Percentiles rank a stretch among this genome's conserved stretches.
Evolutionary conservation across 2,329 filamentous ascomycete genomes (phyloP).

Genomic region (Fusarium avenaceum): DNA sequence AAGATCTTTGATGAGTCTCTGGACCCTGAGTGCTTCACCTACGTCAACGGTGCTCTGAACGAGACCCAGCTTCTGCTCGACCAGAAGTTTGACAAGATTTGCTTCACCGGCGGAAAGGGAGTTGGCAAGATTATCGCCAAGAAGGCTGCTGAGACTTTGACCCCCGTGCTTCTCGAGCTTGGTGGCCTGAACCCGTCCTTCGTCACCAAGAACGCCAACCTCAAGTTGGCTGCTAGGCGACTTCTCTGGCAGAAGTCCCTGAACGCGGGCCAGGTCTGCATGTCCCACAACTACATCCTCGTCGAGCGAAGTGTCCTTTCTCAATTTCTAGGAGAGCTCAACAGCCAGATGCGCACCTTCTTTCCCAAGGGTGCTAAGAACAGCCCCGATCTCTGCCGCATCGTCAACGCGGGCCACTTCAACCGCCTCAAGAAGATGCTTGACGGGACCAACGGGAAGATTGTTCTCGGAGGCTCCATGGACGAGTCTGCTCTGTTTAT

Average conservation of each 20-base stretch:
- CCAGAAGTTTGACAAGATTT: conserved; percentile 97
- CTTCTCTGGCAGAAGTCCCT: conserved; percentile 90
- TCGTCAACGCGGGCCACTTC: conserved; percentile 86
- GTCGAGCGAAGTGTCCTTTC: conserved; percentile 81
- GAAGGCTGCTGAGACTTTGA: conserved; percentile 90
- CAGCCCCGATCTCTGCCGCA: conserved; percentile 83
- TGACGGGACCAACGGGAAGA: conserved; percentile 84
- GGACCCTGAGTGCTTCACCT: conserved; percentile 80
- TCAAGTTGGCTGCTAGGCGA: conserved; percentile 83
- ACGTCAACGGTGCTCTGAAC: conserved; percentile 83
- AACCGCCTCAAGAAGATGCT: conserved; percentile 89
- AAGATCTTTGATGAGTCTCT: conserved; percentile 82
- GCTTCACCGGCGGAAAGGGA: conserved; percentile 86
- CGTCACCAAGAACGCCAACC: conserved; percentile 84
- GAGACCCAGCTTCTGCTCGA: conserved; percentile 87
- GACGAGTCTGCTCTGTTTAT: conserved; percentile 87
- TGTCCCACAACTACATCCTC: conserved; percentile 92
- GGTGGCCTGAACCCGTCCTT: conserved; percentile 94
- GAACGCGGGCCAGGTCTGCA: conserved; percentile 91
- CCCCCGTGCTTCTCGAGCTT: conserved; percentile 89
- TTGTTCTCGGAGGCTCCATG: conserved; percentile 86
- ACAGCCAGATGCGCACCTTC: conserved; percentile 78
- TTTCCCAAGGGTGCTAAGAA: conserved; percentile 84
- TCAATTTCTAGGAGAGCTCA: conserved; percentile 80
- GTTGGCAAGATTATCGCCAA: conserved; percentile 91